phyloP scores from a whole-genome alignment of 208 protist genomes.

The Leishmania arabica region DNA sequence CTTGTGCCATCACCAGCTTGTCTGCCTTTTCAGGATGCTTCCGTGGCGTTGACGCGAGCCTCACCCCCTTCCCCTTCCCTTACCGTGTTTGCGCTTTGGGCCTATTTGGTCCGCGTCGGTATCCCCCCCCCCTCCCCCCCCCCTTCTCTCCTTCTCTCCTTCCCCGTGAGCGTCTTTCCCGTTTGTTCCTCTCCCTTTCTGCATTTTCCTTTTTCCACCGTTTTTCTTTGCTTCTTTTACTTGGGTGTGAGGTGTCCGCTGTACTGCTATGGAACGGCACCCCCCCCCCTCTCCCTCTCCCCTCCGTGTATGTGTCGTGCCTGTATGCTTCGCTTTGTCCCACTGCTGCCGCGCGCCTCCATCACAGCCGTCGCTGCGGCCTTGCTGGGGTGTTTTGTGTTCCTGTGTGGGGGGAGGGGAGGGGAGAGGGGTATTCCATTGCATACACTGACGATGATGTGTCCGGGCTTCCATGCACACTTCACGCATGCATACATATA shows the following conservation, averaged over 20 bases:
- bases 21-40: not conserved
- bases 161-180: not conserved
- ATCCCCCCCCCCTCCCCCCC: not conserved
- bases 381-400: not conserved
- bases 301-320: not conserved
- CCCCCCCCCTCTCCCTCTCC: too few species aligned
- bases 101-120: not conserved
- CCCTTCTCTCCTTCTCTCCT: not conserved
- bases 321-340: constrained; percentile 5
- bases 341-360: not conserved
- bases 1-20: not conserved
- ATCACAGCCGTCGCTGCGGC: not conserved
- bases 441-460: not conserved
- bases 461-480: not conserved
- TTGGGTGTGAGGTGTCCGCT: not conserved
- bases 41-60: not conserved
- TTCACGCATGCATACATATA: not conserved
- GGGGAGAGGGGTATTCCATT: not conserved
- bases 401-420: not conserved
- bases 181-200: not conserved
- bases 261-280: too few species aligned
- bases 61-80: not conserved
- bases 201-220: not conserved
- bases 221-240: not conserved
- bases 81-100: not conserved